Percentiles rank a stretch among this genome's conserved stretches.
These are phyloP conservation scores for Cyberlindnera galapagoensis DNA, from an alignment of 805 yeast genomes.

Conservation along the genomic window DNA sequence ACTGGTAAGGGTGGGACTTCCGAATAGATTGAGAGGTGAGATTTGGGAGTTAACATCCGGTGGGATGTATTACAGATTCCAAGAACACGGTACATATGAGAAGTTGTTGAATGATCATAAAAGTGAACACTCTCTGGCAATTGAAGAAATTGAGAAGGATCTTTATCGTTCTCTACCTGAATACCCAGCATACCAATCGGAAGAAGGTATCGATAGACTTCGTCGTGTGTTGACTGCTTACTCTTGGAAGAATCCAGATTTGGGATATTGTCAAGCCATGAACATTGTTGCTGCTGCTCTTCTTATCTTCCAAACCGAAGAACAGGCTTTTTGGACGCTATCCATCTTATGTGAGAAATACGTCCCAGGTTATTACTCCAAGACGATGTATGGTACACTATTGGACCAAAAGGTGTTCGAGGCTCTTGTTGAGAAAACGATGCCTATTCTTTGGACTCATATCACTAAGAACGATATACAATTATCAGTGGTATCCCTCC, in stretches of 20 bases:
- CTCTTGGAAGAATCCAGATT: conserved; percentile 94
- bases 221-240: conserved; percentile 89
- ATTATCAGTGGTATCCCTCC: conserved; percentile 84
- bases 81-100: conserved; percentile 53
- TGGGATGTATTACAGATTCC: conserved; percentile 66
- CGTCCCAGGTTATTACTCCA: conserved; percentile 94
- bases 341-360: conserved; percentile 73
- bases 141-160: conserved; percentile 96
- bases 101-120: conserved; percentile 51
- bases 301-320: conserved; percentile 84
- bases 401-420: conserved; percentile 93
- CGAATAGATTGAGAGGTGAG: conserved; percentile 93
- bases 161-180: conserved; percentile 92
- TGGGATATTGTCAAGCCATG: conserved; percentile 99
- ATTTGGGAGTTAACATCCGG: conserved; percentile 93
- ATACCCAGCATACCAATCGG: conserved; percentile 85
- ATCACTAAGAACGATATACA: conserved; percentile 77
- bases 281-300: conserved; percentile 83
- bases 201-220: conserved; percentile 78
- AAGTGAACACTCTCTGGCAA: conserved; percentile 69
- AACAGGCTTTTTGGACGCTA: conserved; percentile 94
- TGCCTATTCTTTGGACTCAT: conserved; percentile 87
- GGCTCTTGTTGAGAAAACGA: conserved; percentile 76
- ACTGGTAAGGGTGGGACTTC: conserved; percentile 83
- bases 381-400: conserved; percentile 95